Conservation (phyloP, 106 monocot genomes). For the Phalaenopsis aphrodite region DNA sequence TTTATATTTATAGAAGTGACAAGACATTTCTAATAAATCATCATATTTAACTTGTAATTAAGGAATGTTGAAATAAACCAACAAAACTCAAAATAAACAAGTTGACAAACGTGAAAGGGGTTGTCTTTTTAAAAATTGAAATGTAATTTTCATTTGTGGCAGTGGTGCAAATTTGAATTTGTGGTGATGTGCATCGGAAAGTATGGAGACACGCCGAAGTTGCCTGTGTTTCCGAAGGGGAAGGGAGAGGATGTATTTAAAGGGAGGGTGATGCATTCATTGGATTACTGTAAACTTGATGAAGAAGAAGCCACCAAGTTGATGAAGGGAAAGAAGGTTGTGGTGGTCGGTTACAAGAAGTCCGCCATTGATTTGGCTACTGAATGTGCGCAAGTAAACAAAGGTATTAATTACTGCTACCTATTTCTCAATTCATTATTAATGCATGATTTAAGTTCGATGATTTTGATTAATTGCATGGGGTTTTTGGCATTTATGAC, state of each 20-base stretch:
- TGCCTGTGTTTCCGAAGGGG: slow-evolving; percentile 45
- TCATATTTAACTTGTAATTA: too few relatives aligned
- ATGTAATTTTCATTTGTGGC: not conserved
- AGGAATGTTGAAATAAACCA: too few relatives aligned
- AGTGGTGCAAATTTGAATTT: slow-evolving; percentile 77
- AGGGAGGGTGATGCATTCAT: slow-evolving; percentile 69
- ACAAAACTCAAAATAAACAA: too few relatives aligned
- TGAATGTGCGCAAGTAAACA: slow-evolving; percentile 73
- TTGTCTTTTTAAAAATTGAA: too few relatives aligned
- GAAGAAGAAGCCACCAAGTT: slow-evolving; percentile 33
- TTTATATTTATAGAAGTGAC: too few relatives aligned
- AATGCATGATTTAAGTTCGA: too few relatives aligned
- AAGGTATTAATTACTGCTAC: slow-evolving; percentile 27
- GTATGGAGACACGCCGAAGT: slow-evolving; percentile 65
- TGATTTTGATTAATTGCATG: too few relatives aligned
- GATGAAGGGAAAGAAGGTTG: slow-evolving; percentile 75
- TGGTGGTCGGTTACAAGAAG: slow-evolving; percentile 84
- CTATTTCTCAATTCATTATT: too few relatives aligned
- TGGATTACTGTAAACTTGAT: slow-evolving; percentile 78
- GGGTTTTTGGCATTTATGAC: too few relatives aligned
- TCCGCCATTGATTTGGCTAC: slow-evolving; percentile 76
- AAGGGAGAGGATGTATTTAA: slow-evolving; percentile 63
- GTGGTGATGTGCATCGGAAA: slow-evolving; percentile 90
- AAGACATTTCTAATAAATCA: too few relatives aligned
- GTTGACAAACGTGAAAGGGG: too few relatives aligned